Percentiles rank a stretch among this genome's conserved stretches.
phyloP scores from a whole-genome alignment of 2,329 filamentous ascomycete genomes.

The Sporothrix mexicana region DNA sequence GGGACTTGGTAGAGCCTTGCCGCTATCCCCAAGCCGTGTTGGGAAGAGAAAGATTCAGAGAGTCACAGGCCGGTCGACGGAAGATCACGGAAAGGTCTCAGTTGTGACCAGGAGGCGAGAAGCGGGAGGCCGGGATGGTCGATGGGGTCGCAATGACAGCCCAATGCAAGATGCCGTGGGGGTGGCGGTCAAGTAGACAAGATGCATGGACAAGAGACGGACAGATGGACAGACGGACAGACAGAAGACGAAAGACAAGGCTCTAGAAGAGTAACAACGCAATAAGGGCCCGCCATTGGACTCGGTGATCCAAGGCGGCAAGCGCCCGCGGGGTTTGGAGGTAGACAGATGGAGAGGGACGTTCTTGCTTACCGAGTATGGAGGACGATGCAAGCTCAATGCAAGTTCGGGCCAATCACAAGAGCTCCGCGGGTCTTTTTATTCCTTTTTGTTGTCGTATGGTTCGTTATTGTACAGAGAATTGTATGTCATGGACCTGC shows the following conservation, averaged over 20 bases:
- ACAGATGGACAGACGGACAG: neutral
- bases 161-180: neutral
- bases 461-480: neutral
- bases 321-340: constrained; percentile 11
- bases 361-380: constrained; percentile 26
- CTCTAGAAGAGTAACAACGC: too few relatives aligned
- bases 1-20: neutral
- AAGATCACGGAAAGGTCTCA: neutral
- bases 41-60: neutral
- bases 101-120: neutral
- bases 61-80: neutral
- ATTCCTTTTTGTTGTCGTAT: neutral
- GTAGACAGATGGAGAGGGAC: neutral
- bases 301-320: constrained; percentile 26
- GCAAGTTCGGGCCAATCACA: constrained; percentile 21
- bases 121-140: neutral
- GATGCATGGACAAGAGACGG: neutral
- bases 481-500: neutral
- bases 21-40: neutral
- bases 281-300: constrained; percentile 9
- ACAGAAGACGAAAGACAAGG: neutral
- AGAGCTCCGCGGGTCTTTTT: neutral
- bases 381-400: constrained; percentile 19
- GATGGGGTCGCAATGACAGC: constrained; percentile 3
- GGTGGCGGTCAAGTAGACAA: constrained; percentile 8